Conservation (phyloP, 192 early-diverging fungal genomes). For the Coemansia javaensis region DNA sequence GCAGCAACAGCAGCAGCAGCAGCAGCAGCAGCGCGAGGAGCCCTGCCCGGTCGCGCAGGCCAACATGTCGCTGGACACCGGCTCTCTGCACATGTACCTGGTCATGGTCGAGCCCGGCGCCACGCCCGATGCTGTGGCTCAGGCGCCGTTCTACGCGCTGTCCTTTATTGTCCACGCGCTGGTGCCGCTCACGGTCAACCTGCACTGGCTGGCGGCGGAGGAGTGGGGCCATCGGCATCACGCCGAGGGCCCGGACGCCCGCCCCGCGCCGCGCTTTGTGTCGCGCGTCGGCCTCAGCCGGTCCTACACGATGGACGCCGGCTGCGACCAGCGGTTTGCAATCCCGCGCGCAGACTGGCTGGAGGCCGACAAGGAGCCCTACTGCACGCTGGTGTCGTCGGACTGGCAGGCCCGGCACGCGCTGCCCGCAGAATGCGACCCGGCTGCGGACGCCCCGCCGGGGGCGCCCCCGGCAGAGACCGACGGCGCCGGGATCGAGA, state of each 20-base stretch:
- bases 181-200: conserved; percentile 29
- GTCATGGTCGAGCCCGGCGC: conserved; percentile 19
- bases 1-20: conserved; percentile 21
- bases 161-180: conserved; percentile 35
- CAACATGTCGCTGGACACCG: conserved; percentile 23
- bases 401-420: conserved; percentile 42
- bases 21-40: conserved; percentile 32
- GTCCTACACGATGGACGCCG: conserved; percentile 24
- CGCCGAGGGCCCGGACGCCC: conserved; percentile 1
- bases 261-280: conserved; percentile 27
- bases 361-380: conserved; percentile 33
- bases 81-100: conserved; percentile 33
- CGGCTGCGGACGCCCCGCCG: background rate
- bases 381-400: conserved; percentile 29
- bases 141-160: conserved; percentile 31
- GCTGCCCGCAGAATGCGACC: too few species aligned
- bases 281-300: conserved; percentile 26
- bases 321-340: conserved; percentile 24
- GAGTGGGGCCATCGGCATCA: conserved; percentile 35
- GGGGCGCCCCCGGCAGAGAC: background rate
- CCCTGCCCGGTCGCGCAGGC: conserved; percentile 32
- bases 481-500: conserved; percentile 7
- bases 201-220: conserved; percentile 41
- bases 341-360: conserved; percentile 41
- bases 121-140: conserved; percentile 14